These are phyloP conservation scores for Evansstolkia leycettana DNA, from an alignment of 495 filamentous ascomycete species.

Conservation along the genomic window DNA sequence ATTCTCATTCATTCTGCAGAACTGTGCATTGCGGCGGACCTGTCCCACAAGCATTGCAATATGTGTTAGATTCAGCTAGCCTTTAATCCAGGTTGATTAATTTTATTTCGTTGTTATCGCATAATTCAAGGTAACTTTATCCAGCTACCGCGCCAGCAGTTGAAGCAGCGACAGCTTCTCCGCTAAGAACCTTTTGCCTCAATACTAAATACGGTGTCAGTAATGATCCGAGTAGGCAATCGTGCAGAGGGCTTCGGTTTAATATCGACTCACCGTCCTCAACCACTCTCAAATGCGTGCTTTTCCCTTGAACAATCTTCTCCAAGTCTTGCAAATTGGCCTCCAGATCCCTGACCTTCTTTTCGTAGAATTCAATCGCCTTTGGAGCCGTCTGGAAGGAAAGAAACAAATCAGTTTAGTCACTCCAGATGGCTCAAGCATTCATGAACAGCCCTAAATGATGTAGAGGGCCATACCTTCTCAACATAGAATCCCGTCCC, in stretches of 20 bases:
- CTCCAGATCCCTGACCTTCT: constrained; percentile 70
- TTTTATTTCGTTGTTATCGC: no score
- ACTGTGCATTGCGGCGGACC: no score
- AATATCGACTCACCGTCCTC: constrained; percentile 67
- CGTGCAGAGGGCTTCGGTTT: no score
- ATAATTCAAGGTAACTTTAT: constrained; percentile 10
- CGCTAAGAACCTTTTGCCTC: constrained; percentile 35
- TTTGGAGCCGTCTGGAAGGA: constrained; percentile 47
- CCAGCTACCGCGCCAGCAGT: constrained; percentile 17
- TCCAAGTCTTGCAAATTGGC: constrained; percentile 76
- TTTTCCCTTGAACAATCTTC: constrained; percentile 73
- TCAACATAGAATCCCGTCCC: constrained; percentile 96
- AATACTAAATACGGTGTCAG: constrained; percentile 17
- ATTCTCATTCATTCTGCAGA: no score
- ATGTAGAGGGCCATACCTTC: constrained; percentile 46
- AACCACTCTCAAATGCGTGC: constrained; percentile 68
- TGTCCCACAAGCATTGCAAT: no score
- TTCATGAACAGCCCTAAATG: background rate
- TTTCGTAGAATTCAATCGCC: constrained; percentile 73
- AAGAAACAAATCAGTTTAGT: background rate
- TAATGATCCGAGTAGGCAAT: no score
- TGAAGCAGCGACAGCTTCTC: constrained; percentile 18
- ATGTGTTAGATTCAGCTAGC: no score
- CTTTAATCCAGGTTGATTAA: no score
- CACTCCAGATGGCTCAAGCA: background rate